Conservation (phyloP, 176 grass and related monocot genomes). For the Oryza nivara region DNA sequence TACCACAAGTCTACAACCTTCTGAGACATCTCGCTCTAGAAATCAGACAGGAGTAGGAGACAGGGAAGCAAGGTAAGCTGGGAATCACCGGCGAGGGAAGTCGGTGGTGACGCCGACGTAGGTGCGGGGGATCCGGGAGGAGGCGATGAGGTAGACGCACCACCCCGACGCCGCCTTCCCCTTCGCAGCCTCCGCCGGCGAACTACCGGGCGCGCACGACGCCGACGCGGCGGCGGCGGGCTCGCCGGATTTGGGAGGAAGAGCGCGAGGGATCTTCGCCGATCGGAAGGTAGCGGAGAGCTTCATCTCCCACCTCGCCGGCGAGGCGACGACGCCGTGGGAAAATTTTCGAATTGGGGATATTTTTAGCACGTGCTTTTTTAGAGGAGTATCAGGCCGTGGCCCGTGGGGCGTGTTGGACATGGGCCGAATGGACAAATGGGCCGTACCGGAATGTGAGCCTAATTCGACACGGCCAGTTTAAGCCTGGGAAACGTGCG, state of each 20-base stretch:
- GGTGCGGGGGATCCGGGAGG: constrained; percentile 54
- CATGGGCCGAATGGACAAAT: background rate
- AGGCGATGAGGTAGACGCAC: constrained; percentile 70
- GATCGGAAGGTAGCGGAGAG: constrained; percentile 58
- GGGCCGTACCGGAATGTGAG: background rate
- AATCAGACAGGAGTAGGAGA: no score
- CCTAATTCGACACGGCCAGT: background rate
- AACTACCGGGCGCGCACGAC: background rate
- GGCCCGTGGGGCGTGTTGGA: background rate
- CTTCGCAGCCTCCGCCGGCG: background rate
- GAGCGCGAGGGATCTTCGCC: constrained; percentile 31
- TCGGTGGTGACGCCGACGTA: constrained; percentile 93
- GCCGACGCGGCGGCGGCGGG: background rate
- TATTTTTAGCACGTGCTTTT: background rate
- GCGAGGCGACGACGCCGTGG: background rate
- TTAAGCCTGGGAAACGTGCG: background rate
- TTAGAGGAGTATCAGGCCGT: background rate
- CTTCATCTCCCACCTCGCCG: constrained; percentile 43
- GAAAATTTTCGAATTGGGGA: background rate
- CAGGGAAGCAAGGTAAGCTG: background rate
- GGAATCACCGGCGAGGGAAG: constrained; percentile 71
- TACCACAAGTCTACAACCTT: background rate
- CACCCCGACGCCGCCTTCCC: constrained; percentile 42
- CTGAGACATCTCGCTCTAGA: background rate
- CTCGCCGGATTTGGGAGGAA: constrained; percentile 27